These are phyloP conservation scores for Mycena haematopus DNA, from an alignment of 768 basidiomycete species.

Conservation along the genomic window DNA sequence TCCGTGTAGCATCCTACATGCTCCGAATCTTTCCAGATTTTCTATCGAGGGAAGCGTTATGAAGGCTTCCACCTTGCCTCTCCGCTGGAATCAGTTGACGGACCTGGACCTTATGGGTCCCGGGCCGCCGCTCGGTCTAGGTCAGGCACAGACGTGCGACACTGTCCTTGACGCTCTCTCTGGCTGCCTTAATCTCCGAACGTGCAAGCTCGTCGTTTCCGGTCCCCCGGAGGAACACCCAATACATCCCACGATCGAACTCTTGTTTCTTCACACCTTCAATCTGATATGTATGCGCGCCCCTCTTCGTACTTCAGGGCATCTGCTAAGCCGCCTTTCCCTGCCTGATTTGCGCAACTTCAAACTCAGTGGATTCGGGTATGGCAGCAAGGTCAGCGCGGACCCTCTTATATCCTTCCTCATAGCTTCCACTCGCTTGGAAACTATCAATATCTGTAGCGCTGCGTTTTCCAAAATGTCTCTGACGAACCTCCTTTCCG, in stretches of 20 bases:
- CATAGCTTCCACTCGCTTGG: not conserved
- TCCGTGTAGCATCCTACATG: not conserved
- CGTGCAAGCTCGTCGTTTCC: not conserved
- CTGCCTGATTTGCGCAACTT: not conserved
- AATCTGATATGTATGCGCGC: not conserved
- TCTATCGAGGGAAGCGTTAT: not conserved
- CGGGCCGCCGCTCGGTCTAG: not conserved
- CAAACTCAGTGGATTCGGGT: not conserved
- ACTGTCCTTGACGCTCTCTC: not conserved
- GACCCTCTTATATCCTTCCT: not conserved
- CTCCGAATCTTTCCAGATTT: not conserved
- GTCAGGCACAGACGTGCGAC: not conserved
- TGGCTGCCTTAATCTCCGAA: not conserved
- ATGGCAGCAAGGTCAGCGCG: not conserved
- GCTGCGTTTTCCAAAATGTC: not conserved
- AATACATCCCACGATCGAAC: not conserved
- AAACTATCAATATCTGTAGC: constrained; percentile 3
- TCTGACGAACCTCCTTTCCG: not conserved
- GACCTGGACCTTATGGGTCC: not conserved
- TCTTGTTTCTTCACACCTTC: not conserved
- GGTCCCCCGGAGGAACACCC: not conserved
- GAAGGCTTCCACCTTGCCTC: not conserved
- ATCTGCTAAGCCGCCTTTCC: not conserved
- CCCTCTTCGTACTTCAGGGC: not conserved
- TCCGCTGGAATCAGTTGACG: constrained; percentile 9